Evolutionary conservation across 306 rosid genomes (phyloP).

Genomic region (Glycine soja): DNA sequence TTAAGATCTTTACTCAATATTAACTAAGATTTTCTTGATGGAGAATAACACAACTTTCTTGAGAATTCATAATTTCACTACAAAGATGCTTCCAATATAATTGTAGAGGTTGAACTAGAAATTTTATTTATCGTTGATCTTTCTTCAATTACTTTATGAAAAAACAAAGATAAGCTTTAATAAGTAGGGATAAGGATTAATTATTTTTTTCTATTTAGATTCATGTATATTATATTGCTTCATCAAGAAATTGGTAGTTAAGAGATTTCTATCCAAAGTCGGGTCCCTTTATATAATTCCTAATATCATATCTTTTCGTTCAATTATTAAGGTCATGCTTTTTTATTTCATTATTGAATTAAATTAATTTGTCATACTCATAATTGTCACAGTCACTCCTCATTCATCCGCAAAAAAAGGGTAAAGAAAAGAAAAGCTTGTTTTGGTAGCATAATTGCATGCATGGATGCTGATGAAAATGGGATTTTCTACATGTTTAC

Average conservation of each 20-base stretch:
- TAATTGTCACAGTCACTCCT: neutral
- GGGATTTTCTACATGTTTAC: neutral
- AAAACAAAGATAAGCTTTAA: neutral
- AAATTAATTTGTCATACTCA: neutral
- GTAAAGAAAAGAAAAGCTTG: neutral
- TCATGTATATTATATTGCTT: neutral
- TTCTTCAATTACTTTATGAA: neutral
- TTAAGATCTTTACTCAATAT: neutral
- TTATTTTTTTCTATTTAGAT: neutral
- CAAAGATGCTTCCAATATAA: neutral
- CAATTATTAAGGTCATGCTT: neutral
- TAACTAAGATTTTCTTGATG: neutral
- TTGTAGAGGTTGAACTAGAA: neutral
- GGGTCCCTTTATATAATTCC: neutral
- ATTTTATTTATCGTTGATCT: neutral
- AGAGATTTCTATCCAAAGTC: neutral
- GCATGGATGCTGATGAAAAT: constrained; percentile 7
- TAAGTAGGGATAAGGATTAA: neutral
- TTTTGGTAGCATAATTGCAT: neutral
- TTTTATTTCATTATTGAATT: neutral
- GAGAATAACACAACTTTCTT: neutral
- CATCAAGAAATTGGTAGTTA: constrained; percentile 3
- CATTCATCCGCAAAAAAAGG: neutral
- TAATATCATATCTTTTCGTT: neutral
- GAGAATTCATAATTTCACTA: neutral